phyloP scores from a whole-genome alignment of 1,139 yeast species.

The Yamadazyma siamensis region DNA sequence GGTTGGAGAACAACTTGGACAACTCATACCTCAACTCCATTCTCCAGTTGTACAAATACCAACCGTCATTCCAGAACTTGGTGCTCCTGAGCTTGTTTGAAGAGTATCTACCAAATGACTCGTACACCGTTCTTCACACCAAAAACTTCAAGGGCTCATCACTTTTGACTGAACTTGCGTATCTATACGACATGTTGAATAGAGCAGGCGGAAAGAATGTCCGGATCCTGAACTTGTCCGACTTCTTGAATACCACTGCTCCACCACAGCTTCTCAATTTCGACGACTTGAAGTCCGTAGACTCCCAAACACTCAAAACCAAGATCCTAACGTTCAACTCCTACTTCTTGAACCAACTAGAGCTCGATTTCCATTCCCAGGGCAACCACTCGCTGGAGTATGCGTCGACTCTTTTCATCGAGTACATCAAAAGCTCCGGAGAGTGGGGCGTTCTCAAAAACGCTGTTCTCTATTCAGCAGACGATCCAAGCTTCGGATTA shows the following conservation, averaged over 20 bases:
- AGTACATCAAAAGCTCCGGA: conserved; percentile 32
- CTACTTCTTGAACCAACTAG: conserved; percentile 51
- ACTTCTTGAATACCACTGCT: conserved; percentile 46
- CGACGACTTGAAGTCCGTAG: conserved; percentile 40
- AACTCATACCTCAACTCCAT: conserved; percentile 80
- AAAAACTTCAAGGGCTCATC: conserved; percentile 47
- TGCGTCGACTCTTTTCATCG: conserved; percentile 21
- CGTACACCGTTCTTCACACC: conserved; percentile 20
- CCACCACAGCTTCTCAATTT: conserved; percentile 46
- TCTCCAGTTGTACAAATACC: conserved; percentile 78
- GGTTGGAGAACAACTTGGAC: conserved; percentile 82
- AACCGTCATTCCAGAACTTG: conserved; percentile 67
- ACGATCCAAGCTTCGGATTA: conserved; percentile 20
- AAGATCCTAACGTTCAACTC: conserved; percentile 56
- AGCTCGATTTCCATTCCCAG: conserved; percentile 44
- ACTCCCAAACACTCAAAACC: conserved; percentile 32
- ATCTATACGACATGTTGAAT: conserved; percentile 84
- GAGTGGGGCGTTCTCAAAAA: conserved; percentile 16
- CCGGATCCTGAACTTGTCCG: conserved; percentile 70
- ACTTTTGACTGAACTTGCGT: conserved; percentile 78
- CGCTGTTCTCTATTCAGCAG: conserved; percentile 13
- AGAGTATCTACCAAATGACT: conserved; percentile 53
- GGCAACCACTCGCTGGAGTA: conserved; percentile 15
- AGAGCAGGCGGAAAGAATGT: conserved; percentile 72
- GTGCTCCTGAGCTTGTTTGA: conserved; percentile 53